Base-by-base conservation (phyloP, 2,329 filamentous ascomycete species). In the Beauveria sp. region DNA sequence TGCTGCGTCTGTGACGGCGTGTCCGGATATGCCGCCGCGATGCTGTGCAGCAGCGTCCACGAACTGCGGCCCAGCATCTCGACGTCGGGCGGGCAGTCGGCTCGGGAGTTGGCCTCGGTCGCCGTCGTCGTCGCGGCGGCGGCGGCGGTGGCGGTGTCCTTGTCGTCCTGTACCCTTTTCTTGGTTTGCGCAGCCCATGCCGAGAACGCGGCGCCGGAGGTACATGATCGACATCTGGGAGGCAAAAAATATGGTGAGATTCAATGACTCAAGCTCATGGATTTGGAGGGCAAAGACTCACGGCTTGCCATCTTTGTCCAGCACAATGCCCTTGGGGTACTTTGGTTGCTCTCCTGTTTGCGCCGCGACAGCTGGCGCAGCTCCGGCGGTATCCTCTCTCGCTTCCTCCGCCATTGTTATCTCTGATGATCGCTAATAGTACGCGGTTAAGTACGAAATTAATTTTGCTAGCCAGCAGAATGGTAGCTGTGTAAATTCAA, bases 41-140 rank as follows among this genome's bases (percentile, higher is more conserved):
- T 90, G 9, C 89, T 88, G 78, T 99, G 95, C 1, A 99, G 85
- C 22, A 99, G 83, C 0, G 92, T 97, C 95, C 95, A 99, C 14
- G 91, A 90, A 63, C 87, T 87, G 64, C 92, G 90, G 54, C 95
- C 95, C 5, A 99, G 86, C 18, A 81, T 77, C 71, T 96, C 91
- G 65, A 97, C 91, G 71, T 98, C 93, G 1, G 95, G 89, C 0
- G 95, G 95, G 72, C 93, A 98, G 74, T 96, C 89, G 45, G 53
- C 57, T 12, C 57, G 64, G 8, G 81, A 78, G 16, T 77, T 61
- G 5, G 77, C 9, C 12, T 8, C 20, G 14, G 49, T 46, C 40
- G 40, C 34, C 4, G 50, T 22, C 22, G 40, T 60, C 10, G 57
- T 34, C 12, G 24, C 28, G 26, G n/a, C 26, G 55, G 46, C 7